Conservation (phyloP, 208 protist species). For the Acanthamoeba pearcei region DNA sequence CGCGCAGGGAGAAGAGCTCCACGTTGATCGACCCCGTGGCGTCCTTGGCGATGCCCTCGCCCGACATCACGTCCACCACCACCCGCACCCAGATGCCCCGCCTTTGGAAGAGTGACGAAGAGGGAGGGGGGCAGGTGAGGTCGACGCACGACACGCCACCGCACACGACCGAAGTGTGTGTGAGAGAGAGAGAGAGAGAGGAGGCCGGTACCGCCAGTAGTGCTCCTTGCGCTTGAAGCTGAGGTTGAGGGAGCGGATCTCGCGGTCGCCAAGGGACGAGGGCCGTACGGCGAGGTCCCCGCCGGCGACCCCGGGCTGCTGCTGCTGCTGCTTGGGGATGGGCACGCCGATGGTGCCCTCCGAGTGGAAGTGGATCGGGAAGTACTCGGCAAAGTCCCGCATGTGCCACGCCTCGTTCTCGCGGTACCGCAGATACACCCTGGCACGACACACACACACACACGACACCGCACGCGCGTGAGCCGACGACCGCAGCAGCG, state of each 20-base stretch:
- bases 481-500: too few species aligned
- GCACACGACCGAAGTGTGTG: too few species aligned
- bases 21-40: constrained; percentile 44
- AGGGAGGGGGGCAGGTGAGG: too few species aligned
- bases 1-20: constrained; percentile 6
- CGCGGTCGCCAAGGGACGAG: neutral
- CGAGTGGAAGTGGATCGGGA: constrained; percentile 33
- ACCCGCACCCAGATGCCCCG: constrained; percentile 1
- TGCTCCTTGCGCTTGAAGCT: constrained; percentile 37
- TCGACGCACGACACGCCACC: too few species aligned
- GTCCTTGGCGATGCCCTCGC: constrained; percentile 21
- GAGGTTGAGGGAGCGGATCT: constrained; percentile 4
- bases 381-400: constrained; percentile 36
- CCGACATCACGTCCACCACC: constrained; percentile 18
- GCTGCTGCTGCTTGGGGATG: neutral
- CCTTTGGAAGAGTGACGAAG: too few species aligned
- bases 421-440: constrained; percentile 3
- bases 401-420: constrained; percentile 25
- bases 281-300: too few species aligned
- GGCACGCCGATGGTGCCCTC: constrained; percentile 34
- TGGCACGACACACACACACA: neutral
- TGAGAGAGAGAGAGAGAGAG: too few species aligned
- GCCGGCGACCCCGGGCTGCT: too few species aligned
- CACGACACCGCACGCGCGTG: neutral
- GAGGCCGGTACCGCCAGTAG: neutral